A percentile compares a stretch with the other conserved stretches of the same genome.
These are phyloP conservation scores for Plasmodium gonderi DNA, from an alignment of 169 alveolate species.

Conservation along the genomic window DNA sequence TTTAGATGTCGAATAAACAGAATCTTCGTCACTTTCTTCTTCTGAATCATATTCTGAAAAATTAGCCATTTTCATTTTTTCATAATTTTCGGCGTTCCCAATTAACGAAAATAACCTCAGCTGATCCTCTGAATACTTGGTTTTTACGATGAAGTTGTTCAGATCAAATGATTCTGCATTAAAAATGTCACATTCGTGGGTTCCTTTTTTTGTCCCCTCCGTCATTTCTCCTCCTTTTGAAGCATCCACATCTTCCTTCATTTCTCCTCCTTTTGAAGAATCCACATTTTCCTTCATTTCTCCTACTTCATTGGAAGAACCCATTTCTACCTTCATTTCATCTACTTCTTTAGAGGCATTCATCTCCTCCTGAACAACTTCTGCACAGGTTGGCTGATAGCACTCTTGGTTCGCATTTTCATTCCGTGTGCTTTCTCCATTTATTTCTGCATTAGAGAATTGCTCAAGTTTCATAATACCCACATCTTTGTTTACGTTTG, in stretches of 20 bases:
- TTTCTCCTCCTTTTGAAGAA: neutral
- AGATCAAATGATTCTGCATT: slow-evolving; percentile 23
- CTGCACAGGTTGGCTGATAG: neutral
- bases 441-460: neutral
- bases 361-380: neutral
- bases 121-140: slow-evolving; percentile 48
- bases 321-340: neutral
- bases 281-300: neutral
- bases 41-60: slow-evolving; percentile 33
- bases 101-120: slow-evolving; percentile 37
- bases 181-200: neutral
- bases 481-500: neutral
- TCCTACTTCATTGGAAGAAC: neutral
- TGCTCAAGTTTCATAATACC: neutral
- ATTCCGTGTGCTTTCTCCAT: neutral
- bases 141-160: slow-evolving; percentile 39
- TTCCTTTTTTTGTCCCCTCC: neutral
- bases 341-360: neutral
- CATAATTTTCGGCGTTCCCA: slow-evolving; percentile 10
- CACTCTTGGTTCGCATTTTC: neutral
- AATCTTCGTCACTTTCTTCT: slow-evolving; percentile 67
- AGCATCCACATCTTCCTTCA: neutral
- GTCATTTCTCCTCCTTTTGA: neutral
- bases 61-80: neutral
- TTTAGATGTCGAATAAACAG: slow-evolving; percentile 35